Base-by-base conservation (phyloP, 164 flowering plant genomes). In the Sextonia rubra region DNA sequence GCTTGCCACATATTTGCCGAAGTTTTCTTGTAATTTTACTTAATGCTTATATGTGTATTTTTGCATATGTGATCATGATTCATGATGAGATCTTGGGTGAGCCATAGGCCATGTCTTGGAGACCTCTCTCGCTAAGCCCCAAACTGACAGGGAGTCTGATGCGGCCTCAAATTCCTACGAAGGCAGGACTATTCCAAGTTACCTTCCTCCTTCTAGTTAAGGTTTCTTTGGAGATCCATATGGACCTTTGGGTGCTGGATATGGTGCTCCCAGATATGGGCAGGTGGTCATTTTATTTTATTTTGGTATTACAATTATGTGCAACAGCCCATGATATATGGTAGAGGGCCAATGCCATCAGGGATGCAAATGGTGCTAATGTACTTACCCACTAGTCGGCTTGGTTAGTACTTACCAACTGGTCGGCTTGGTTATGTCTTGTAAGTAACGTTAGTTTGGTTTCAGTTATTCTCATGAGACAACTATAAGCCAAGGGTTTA, bases 301-400 rank as follows among this genome's bases (percentile, higher is more conserved):
- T 37, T 24, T 64, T n/a, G 66, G 73, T 14, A 12, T 64, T 76
- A 32, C 69, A 64, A 20, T 1, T 62, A 20, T 70, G 25, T 29
- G 20, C 70, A 76, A 79, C 93, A 95, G 97, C 99, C 98, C 37
- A 66, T 96, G 83, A 93, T 93, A 81, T 93, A 92, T 69, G 98
- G 97, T 44, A 86, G 99, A 79, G 99, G 99, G 3, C 94, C 92
- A 64, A 89, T 88, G 91, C 97, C 98, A 37, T 76, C 97, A 12
- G 97, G 97, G 68, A 93, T 93, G 98, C 90, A 87, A 27, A 96
- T 96, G 99, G 97, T 96, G 74, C 98, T 98, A 3, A 92, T 96
- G 99, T 89, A 92, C 74, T 86, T n/a, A n/a, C n/a, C n/a, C n/a
- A n/a, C n/a, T n/a, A n/a, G n/a, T n/a, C n/a, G n/a, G n/a, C n/a